Percentiles rank a stretch among this genome's conserved stretches.
Evolutionary conservation across 345 rosid genomes (phyloP).

Genomic region (Gossypium arboreum): DNA sequence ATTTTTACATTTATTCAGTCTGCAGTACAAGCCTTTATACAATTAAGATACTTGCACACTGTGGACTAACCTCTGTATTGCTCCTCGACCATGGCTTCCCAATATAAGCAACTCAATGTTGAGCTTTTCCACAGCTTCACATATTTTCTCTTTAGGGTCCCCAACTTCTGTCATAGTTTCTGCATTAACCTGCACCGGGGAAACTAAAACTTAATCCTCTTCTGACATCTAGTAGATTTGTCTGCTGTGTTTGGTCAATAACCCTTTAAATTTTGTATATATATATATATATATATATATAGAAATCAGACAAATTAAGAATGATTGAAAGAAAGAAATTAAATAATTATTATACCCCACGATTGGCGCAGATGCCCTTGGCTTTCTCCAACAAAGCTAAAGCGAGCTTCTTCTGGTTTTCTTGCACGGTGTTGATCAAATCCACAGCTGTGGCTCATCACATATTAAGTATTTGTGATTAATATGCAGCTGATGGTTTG

Average conservation of each 20-base stretch:
- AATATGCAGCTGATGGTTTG: neutral
- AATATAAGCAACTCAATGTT: constrained; percentile 40
- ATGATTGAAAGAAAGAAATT: neutral
- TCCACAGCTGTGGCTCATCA: constrained; percentile 43
- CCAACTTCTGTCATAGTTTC: constrained; percentile 44
- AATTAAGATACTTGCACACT: neutral
- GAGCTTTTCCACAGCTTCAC: constrained; percentile 45
- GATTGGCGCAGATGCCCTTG: constrained; percentile 39
- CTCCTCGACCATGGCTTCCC: constrained; percentile 53
- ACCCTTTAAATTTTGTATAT: neutral
- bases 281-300: neutral
- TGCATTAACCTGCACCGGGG: constrained; percentile 42
- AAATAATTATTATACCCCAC: constrained; percentile 36
- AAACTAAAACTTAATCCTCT: neutral
- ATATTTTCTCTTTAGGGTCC: constrained; percentile 42
- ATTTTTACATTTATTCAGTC: neutral
- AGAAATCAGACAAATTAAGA: neutral
- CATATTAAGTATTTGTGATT: neutral
- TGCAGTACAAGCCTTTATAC: neutral
- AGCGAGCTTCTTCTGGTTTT: constrained; percentile 44
- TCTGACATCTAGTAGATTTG: neutral
- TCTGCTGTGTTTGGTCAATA: neutral
- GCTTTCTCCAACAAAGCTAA: constrained; percentile 38
- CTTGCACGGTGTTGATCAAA: constrained; percentile 41
- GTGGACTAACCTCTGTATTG: constrained; percentile 45